Conservation (phyloP, 78 protist species). For the Polysphondylium violaceum region DNA sequence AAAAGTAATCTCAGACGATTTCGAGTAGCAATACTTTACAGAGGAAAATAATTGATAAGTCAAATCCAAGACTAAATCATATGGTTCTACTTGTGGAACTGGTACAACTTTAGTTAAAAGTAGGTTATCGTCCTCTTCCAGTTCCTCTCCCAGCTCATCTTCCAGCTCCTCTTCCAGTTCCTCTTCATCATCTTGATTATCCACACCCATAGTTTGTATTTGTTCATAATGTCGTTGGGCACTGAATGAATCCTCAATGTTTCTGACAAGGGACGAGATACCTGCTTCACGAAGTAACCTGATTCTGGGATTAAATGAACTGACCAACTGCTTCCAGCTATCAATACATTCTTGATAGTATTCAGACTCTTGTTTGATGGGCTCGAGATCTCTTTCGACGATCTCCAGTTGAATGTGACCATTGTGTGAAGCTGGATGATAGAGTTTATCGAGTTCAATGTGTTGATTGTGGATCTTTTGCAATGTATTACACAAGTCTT, state of each 20-base stretch:
- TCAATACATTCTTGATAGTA: neutral
- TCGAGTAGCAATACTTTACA: constrained; percentile 50
- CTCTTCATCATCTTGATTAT: constrained; percentile 22
- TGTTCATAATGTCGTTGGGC: neutral
- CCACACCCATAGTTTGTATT: no score
- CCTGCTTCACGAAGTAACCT: constrained; percentile 39
- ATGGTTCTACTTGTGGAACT: no score
- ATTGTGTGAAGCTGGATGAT: neutral
- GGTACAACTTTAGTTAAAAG: no score
- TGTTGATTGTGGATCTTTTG: neutral
- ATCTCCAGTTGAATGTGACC: neutral
- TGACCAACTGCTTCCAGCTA: neutral
- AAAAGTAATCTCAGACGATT: no score
- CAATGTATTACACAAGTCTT: neutral
- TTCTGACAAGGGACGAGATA: constrained; percentile 17
- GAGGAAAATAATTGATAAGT: no score
- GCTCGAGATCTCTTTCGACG: neutral
- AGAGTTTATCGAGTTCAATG: neutral
- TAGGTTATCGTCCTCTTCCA: no score
- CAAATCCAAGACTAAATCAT: no score
- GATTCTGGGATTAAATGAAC: neutral
- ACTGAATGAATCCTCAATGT: neutral
- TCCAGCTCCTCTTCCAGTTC: no score
- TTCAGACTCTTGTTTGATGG: neutral
- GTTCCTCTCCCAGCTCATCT: no score